phyloP scores from a whole-genome alignment of 768 basidiomycete species.

The Tulasnella sp. region DNA sequence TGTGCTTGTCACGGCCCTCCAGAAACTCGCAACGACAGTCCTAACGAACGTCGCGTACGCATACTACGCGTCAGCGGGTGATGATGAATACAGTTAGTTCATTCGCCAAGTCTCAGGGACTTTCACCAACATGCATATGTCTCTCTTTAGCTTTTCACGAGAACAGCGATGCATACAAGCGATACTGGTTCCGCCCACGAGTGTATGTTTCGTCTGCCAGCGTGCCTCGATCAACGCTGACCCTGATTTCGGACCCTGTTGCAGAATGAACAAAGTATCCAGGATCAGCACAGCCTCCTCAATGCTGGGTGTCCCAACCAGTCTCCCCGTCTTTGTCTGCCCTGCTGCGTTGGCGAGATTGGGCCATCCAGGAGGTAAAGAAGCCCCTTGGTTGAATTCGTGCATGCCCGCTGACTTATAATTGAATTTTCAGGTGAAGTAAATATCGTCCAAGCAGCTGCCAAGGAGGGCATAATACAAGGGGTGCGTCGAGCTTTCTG shows the following conservation, averaged over 20 bases:
- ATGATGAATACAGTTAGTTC: conserved; percentile 65
- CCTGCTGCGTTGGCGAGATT: conserved; percentile 77
- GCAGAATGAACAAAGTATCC: conserved; percentile 47
- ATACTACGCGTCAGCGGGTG: conserved; percentile 79
- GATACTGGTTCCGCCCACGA: conserved; percentile 80
- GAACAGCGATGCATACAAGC: conserved; percentile 69
- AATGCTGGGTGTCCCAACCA: conserved; percentile 58
- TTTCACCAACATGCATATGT: conserved; percentile 20
- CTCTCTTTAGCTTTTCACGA: conserved; percentile 42
- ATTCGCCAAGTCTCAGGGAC: conserved; percentile 14
- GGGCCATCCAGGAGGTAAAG: conserved; percentile 66
- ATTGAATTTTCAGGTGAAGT: conserved; percentile 61
- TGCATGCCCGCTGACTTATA: no score
- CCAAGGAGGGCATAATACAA: conserved; percentile 60
- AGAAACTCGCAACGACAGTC: conserved; percentile 63
- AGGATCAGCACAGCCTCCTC: conserved; percentile 58
- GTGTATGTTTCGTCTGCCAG: conserved; percentile 31
- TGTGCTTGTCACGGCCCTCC: not conserved
- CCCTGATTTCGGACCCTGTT: no score
- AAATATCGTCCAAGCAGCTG: conserved; percentile 67
- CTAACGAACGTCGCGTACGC: conserved; percentile 67
- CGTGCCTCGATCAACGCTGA: not conserved
- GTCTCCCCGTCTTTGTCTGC: conserved; percentile 73
- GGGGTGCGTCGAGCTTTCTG: conserved; percentile 25
- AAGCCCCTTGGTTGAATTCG: conserved; percentile 7